Evolutionary conservation across 345 rosid genomes (phyloP), one percentile per base, ranked within the genome.

Genomic region (Rhodomyrtus tomentosa): DNA sequence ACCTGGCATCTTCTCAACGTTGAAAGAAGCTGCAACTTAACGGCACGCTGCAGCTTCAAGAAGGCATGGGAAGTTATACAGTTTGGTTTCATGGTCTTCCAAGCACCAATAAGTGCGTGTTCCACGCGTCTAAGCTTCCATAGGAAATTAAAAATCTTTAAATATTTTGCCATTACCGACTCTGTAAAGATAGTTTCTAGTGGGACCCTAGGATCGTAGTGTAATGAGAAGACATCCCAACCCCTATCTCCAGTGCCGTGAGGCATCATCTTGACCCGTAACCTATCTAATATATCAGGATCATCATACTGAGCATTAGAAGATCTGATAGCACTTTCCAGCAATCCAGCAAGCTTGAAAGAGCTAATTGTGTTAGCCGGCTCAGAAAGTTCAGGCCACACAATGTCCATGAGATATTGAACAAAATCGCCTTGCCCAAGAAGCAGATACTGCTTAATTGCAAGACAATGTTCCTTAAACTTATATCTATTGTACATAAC

Each of bases 11-110:
- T 92, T 87, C 99, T 92, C 88, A 95, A 85, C 15, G 98, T 94
- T 84, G 98, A 93, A 87, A 94, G 98, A 83, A 97, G 89, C 85
- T 91, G 98, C 86, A 90, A 76, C 87, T 93, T 95, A 85, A 95
- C 98, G 3, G 93, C 93, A 53, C 84, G 84, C 86, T 94, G 96
- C 87, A 93, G 92, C 91, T 96, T 95, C 72, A 88, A 89, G 85
- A 96, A 95, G 24, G 96, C 92, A 86, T 91, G 91, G 76, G 98
- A 93, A 80, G 99, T 91, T 84, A 95, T 92, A 85, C 98, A 96
- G 85, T 97, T 97, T 76, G 99, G 99, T 88, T 97, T 97, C 99
- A 97, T 95, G 3, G 98, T 94, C 95, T 97, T 97, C 99, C 99
- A 95, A 80, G 96, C 93, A 85, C 99, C 98, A 79, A 94, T 95